Base-by-base conservation (phyloP, 768 basidiomycete genomes). In the Leccinum barrowsii region DNA sequence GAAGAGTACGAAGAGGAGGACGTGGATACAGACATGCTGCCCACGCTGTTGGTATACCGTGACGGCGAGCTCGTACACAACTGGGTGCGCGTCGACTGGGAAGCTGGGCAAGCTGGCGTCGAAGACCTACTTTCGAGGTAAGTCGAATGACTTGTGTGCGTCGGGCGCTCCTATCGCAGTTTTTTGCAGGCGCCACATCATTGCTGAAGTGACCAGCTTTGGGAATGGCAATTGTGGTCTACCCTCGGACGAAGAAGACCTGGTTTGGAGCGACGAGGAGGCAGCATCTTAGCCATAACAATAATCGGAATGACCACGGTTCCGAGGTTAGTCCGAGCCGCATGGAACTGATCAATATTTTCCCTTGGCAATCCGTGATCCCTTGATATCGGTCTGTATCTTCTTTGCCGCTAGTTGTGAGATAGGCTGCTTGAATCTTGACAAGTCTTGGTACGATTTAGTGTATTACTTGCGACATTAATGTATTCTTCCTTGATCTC, bases 41-140 rank as follows among this genome's bases (percentile, higher is more conserved):
- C 90, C 0, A 91, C 90, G 1, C 70, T 91, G 67, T 79, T 91
- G 12, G 87, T 89, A 4, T 92, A 92, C 65, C 86, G 85, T 17
- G 85, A 82, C 57, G 90, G 91, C 17, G 84, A 90, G 60, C 82
- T 93, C n/a, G 83, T 91, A n/a, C 82, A 90, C 65, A 90, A 89
- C 51, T 93, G 91, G 91, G 87, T 93, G 8, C 79, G 91, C 24
- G 90, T 92, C 4, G 90, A 93, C 69, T 92, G 90, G 91, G 90
- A 90, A 70, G 89, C 87, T 0, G 85, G 85, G 12, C 67, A 74
- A 34, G 80, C 79, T n/a, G 87, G 85, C 24, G 66, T 92, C 0
- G 86, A 89, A 61, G 87, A 89, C 47, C 73, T 89, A 7, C 76
- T 92, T 15, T 77, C 80, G 65, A 83, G 78, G 89, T 90, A 59